A percentile compares a stretch with the other conserved stretches of the same genome.
phyloP scores from a whole-genome alignment of 2,329 filamentous ascomycete genomes.

The Cladophialophora carrionii region DNA sequence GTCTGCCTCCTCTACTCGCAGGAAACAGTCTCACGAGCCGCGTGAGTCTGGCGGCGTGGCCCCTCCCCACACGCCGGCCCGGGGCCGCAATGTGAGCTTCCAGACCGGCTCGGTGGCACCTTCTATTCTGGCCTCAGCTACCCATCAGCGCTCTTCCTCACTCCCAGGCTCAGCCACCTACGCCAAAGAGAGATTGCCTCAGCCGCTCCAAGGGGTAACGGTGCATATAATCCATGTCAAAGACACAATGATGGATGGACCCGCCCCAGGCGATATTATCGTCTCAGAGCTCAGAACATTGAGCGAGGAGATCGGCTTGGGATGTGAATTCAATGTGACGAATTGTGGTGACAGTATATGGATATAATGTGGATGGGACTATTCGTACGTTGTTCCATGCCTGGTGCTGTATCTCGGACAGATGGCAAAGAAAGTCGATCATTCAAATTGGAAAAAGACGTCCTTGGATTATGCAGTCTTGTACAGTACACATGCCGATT shows the following conservation, averaged over 20 bases:
- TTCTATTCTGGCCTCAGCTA: conserved; percentile 2
- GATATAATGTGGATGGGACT: conserved; percentile 9
- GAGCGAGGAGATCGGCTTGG: conserved; percentile 67
- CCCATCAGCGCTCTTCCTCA: conserved; percentile 1
- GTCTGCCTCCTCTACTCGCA: conserved; percentile 19
- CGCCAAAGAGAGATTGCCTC: conserved; percentile 22
- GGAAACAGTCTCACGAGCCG: conserved; percentile 28
- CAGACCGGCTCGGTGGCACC: conserved; percentile 17
- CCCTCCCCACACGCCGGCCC: conserved; percentile 9
- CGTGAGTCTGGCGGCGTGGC: conserved; percentile 9
- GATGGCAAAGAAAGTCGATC: not conserved
- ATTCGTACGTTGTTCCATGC: not conserved
- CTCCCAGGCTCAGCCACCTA: not conserved
- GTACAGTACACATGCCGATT: not conserved
- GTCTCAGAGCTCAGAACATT: conserved; percentile 68
- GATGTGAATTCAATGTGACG: conserved; percentile 78
- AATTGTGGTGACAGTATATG: conserved; percentile 63
- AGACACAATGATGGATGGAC: conserved; percentile 75
- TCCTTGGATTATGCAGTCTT: not conserved
- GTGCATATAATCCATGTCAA: conserved; percentile 94
- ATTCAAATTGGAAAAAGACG: not conserved
- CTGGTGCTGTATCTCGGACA: not conserved
- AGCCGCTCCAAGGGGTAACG: conserved; percentile 67
- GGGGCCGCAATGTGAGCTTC: conserved; percentile 24
- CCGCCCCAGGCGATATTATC: conserved; percentile 67